Conservation (phyloP, 2,329 filamentous ascomycete genomes). For the Botrytis medusae region DNA sequence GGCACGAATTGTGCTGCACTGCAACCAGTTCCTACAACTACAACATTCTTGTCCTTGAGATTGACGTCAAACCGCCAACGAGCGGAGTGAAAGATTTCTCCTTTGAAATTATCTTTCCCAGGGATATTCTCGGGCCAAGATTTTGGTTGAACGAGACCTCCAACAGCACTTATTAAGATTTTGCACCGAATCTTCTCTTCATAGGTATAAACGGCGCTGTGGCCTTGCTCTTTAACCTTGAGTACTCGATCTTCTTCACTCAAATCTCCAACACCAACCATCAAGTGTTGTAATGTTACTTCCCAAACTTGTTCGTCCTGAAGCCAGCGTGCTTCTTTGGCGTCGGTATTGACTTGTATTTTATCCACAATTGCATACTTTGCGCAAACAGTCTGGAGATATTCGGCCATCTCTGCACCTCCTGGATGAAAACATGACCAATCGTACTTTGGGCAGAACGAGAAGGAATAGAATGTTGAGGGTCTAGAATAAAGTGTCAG, state of each 20-base stretch:
- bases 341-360: constrained; percentile 57
- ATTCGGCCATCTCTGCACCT: constrained; percentile 58
- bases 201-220: constrained; percentile 48
- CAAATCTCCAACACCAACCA: constrained; percentile 55
- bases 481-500: constrained; percentile 43
- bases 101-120: constrained; percentile 54
- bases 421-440: constrained; percentile 59
- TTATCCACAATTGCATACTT: constrained; percentile 57
- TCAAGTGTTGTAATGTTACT: constrained; percentile 50
- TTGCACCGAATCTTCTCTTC: constrained; percentile 54
- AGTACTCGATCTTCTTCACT: constrained; percentile 48
- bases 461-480: constrained; percentile 57
- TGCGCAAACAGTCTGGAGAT: constrained; percentile 53
- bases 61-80: constrained; percentile 55
- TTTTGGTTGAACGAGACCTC: constrained; percentile 56
- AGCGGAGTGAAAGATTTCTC: constrained; percentile 57
- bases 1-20: constrained; percentile 58
- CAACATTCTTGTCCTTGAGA: constrained; percentile 54
- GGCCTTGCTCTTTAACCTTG: constrained; percentile 46
- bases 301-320: constrained; percentile 56
- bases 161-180: constrained; percentile 55
- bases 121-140: constrained; percentile 50
- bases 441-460: constrained; percentile 58
- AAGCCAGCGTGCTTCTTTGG: constrained; percentile 52
- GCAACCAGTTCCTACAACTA: constrained; percentile 59